Evolutionary conservation across 257 asterid genomes (phyloP).

Genomic region (Coffea canephora): DNA sequence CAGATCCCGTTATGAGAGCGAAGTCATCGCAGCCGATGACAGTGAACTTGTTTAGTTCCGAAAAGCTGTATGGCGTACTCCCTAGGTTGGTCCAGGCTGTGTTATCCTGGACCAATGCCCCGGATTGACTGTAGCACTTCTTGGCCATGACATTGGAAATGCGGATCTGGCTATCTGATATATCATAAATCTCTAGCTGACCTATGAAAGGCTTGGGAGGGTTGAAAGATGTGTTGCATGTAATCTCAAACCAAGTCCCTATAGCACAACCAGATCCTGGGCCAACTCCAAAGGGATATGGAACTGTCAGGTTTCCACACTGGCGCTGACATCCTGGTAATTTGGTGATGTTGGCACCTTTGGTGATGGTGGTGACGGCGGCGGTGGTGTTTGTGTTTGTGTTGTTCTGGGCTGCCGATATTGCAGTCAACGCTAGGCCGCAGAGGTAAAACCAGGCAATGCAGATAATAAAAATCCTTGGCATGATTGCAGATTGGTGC

Average conservation of each 20-base stretch:
- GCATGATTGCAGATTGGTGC: not conserved
- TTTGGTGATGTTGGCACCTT: slow-evolving; percentile 32
- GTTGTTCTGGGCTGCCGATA: slow-evolving; percentile 24
- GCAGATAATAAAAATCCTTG: not conserved
- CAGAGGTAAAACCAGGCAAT: slow-evolving; percentile 21
- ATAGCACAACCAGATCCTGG: slow-evolving; percentile 38
- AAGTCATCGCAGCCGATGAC: slow-evolving; percentile 68
- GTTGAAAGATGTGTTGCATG: slow-evolving; percentile 42
- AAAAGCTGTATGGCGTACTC: slow-evolving; percentile 46
- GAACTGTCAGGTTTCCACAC: slow-evolving; percentile 42
- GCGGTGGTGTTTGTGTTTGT: slow-evolving; percentile 22
- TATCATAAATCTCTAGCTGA: slow-evolving; percentile 28
- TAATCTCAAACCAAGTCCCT: slow-evolving; percentile 28
- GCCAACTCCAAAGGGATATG: slow-evolving; percentile 45
- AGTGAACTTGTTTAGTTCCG: slow-evolving; percentile 47
- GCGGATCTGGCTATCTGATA: slow-evolving; percentile 54
- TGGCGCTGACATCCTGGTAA: slow-evolving; percentile 30
- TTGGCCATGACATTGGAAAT: slow-evolving; percentile 40
- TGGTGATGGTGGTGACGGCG: slow-evolving; percentile 15
- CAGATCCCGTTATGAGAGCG: slow-evolving; percentile 28
- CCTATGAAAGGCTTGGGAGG: slow-evolving; percentile 46
- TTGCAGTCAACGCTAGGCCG: slow-evolving; percentile 17
- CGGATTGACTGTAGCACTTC: slow-evolving; percentile 41
- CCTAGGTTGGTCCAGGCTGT: slow-evolving; percentile 30
- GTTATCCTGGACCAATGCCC: slow-evolving; percentile 2